Evolutionary conservation across 345 rosid species (phyloP), one percentile per base, ranked within the genome.

Genomic region (Camelina laxa): DNA sequence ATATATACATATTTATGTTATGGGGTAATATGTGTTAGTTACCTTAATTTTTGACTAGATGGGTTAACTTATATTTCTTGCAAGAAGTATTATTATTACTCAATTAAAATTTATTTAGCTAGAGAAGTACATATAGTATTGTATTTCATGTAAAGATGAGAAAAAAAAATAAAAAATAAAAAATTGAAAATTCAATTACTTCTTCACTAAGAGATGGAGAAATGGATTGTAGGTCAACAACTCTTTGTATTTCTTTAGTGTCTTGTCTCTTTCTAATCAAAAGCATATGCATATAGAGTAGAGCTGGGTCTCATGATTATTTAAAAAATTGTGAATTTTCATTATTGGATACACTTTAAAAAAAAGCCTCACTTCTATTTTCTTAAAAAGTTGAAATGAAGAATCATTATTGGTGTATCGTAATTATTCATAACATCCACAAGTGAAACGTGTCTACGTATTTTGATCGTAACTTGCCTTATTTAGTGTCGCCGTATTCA

Each of bases 171-270:
- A 57, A 36, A n/a, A 35, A 19, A 51, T 4, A 33, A 48, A 45
- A 41, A 51, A 60, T 30, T 27, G 30, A 6, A 9, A 6, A 19
- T 7, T 42, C 66, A 45, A 60, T 76, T 77, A 56, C 80, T 77
- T 77, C 72, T 57, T 70, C 72, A 39, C 70, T 77, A 77, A 77
- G 80, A 63, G 72, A 77, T 70, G 72, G 80, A 48, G 60, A 36
- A 76, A 47, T 57, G 45, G 79, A 31, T 53, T 49, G 59, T 77
- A 48, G 71, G 75, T 77, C 76, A 57, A 77, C 72, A 70, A 39
- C 53, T 51, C 54, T 65, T 70, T 36, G 45, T 70, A 60, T 17
- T 44, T 69, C 54, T 77, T 77, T 64, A 47, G 4, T 49, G 76
- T 57, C 54, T 70, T 65, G 76, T 70, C 72, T 14, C 62, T 77